Base-by-base conservation (phyloP, 2,329 filamentous ascomycete genomes). In the Lojkania enalia region DNA sequence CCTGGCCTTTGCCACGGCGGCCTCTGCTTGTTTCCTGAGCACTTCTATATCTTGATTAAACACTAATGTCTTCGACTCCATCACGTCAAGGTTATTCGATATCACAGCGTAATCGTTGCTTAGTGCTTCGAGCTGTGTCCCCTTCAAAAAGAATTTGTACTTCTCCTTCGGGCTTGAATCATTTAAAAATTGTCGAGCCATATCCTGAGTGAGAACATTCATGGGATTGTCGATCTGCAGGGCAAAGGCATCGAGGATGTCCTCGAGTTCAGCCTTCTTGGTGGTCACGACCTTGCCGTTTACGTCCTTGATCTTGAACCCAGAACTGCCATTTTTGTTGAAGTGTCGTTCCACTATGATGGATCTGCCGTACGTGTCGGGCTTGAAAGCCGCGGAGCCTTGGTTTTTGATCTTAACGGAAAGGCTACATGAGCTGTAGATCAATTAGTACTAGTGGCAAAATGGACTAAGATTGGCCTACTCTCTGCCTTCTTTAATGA, bases 211-310 rank as follows among this genome's bases (percentile, higher is more conserved):
- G 14, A 99, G 78, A 5, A 97, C 88, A 48, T 95, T 97, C 74
- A 99, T 85, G 0, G 94, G 94, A 58, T 99, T 99, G 64, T 97
- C 92, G 45, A 99, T 90, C 67, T 97, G 92, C 31, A 99, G 76
- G 31, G 87, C 88, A 66, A 90, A 97, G 66, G 89, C 95, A 67
- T 99, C 94, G 31, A 90, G 85, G 36, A 99, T 92, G 54, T 96
- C 88, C 55, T 96, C 91, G 6, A 99, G 80, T 55, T 96, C 92
- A 6, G 81, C 77, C 64, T 88, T 94, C 70, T 90, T 95, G 6
- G 80, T 88, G 0, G 90, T 95, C 36, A 96, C 80, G 18, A 85
- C 76, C 42, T 81, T 83, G 16, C 83, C 86, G 7, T 79, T 77
- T 1, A 79, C 80, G 33, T 83, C 86, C 69, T 95, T 96, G 52